Base-by-base conservation (phyloP, 345 rosid species). In the Gossypium raimondii region DNA sequence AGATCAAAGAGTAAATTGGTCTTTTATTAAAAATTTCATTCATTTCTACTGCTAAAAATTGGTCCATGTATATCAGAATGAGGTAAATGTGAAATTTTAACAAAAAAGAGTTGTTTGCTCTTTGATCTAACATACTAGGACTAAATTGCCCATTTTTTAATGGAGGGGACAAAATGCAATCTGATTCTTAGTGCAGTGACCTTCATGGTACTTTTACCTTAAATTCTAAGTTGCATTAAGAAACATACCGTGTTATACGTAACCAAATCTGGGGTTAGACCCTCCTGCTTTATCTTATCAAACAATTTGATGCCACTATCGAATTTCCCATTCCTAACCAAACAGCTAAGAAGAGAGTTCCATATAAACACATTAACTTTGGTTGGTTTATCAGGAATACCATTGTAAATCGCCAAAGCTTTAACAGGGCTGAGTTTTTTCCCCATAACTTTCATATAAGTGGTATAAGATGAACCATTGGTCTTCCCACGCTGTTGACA, bases 281-380 rank as follows among this genome's bases (percentile, higher is more conserved):
- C 97, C 82, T 78, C 78, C 29, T 76, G 92, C 95, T 92, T 92
- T 97, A 91, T 94, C 83, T 94, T 82, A 83, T 86, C 87, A 85
- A 94, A 94, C 83, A 89, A 72, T 73, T 85, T 87, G 74, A 91
- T 69, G 80, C 91, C 76, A 67, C 83, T 82, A 51, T 90, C 83
- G 41, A 88, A 81, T 82, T 87, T 94, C 53, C 93, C 92, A 84
- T 84, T 91, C 86, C 78, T 90, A 53, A 89, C 87, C 55, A 94
- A 78, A 84, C 94, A 90, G 81, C 88, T 85, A 76, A 94, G 95
- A 65, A 89, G 66, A 48, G 97, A 88, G 82, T 94, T 94, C 76
- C 98, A 91, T 75, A 91, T 82, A 76, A 76, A 91, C 81, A 87
- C 93, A 84, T 92, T 94, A 70, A 48, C 66, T 85, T 79, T 94